Evolutionary conservation across 352 stramenopile genomes (phyloP), one percentile per base, ranked within the genome.

Genomic region (Phytophthora pini): DNA sequence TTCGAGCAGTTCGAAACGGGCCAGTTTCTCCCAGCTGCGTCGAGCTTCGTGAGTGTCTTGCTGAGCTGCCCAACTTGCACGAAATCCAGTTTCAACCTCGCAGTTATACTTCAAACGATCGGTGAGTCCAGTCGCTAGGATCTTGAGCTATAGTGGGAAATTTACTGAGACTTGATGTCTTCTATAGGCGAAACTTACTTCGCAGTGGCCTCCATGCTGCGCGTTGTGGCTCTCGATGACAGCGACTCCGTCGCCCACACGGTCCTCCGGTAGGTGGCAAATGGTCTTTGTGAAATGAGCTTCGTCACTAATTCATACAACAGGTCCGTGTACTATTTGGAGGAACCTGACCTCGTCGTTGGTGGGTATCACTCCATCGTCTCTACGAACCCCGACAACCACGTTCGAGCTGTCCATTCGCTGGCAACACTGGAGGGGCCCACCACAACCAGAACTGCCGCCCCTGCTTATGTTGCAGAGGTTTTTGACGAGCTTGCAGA

Each of bases 401-500:
- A 94, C 56, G 62, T 89, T 45, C 82, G 84, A 27, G 80, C 82
- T 7, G 70, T 75, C 10, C 84, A 94, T 20, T 86, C 82, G 6
- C 76, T 94, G 8, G 84, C 82, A 13, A 90, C 84, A 17, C 68
- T 94, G 0, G 70, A 80, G 40, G 83, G 82, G 0, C 59, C 75
- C 5, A 76, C 77, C 0, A 74, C 77, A 7, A 87, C 77, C 0
- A 83, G 32, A 36, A 89, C 68, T 1, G 85, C 82, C 0, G 78
- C 84, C 10, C 80, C 81, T 3, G 75, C 61, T 6, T 94, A 94
- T 55, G 86, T 94, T 31, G 78, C 73, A 12, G 62, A 90, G 58
- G 84, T 94, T 10, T 94, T 94, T 60, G 82, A 94, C 57, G 81
- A 92, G 17, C 72, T 94, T 31, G 80, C 86, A 5, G 84, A 93